Evolutionary conservation across 2,329 filamentous ascomycete genomes (phyloP), one percentile per base, ranked within the genome.

Genomic region (Aspergillus ochraceus): DNA sequence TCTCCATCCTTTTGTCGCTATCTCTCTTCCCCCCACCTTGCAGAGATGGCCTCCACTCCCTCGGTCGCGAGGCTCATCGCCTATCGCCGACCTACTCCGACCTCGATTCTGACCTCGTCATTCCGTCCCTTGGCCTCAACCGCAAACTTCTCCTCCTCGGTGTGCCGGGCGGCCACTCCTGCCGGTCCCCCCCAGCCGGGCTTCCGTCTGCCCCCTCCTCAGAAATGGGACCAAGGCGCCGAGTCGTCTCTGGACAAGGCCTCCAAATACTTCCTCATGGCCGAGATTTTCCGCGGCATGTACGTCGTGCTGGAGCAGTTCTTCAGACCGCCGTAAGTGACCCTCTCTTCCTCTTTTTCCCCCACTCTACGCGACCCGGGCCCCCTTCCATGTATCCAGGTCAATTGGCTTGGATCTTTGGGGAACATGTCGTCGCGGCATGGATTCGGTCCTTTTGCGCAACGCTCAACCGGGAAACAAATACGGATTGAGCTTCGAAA

Each of bases 251-350:
- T 96, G 68, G 92, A 97, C 80, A 90, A 89, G 77, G 84, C 92
- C 64, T 92, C 91, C 69, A 95, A 93, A 76, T 98, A 92, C 84
- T 99, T 99, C 81, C 85, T 99, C 75, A 82, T 98, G 84, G 88
- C 90, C 56, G 95, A 99, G 84, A 95, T 98, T 90, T 85, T 91
- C 77, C 88, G 95, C 74, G 95, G 95, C 79, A 98, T 99, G 95
- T 99, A 97, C 75, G 88, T 99, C 68, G 87, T 95, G 79, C 76
- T 99, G 75, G 95, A 99, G 86, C 94, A 99, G 83, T 99, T 90
- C 86, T 98, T 99, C 84, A 85, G 95, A 78, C 92, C 94, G 80
- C 93, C 95, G 90, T 98, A 85, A 85, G 92, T 92, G 52, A 9
- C 26, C 8, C 59, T 54, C 55, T 60, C 19, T 63, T 57, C 32